Percentiles rank a stretch among this genome's conserved stretches.
Evolutionary conservation across 108 stramenopile species (phyloP).

Genomic region (Cyclotella choctawhatcheeana): DNA sequence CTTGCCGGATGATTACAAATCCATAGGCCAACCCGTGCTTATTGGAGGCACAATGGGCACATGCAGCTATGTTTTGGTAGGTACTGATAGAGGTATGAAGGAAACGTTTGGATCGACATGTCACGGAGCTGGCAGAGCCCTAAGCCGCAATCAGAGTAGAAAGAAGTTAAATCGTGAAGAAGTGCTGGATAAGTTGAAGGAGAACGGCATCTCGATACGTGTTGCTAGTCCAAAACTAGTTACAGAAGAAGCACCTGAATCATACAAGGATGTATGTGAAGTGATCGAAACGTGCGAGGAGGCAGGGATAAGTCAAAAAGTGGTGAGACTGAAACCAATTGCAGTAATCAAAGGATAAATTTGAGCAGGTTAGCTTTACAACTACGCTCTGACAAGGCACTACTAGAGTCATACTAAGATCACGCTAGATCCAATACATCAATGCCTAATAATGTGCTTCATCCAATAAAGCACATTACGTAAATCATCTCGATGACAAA

Average conservation of each 20-base stretch:
- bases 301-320: slow-evolving; percentile 84
- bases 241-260: slow-evolving; percentile 88
- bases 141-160: slow-evolving; percentile 73
- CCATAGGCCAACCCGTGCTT: slow-evolving; percentile 84
- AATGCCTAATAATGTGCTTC: too few relatives aligned
- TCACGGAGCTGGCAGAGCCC: slow-evolving; percentile 88
- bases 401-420: too few relatives aligned
- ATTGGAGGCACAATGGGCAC: slow-evolving; percentile 93
- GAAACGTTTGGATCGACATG: slow-evolving; percentile 90
- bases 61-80: slow-evolving; percentile 56
- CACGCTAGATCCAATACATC: too few relatives aligned
- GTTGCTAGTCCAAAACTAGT: slow-evolving; percentile 90
- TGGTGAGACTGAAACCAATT: slow-evolving; percentile 79
- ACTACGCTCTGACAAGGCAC: too few relatives aligned
- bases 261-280: slow-evolving; percentile 78
- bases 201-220: slow-evolving; percentile 81
- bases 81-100: slow-evolving; percentile 83
- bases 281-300: slow-evolving; percentile 88
- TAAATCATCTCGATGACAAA: too few relatives aligned
- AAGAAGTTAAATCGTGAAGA: slow-evolving; percentile 65
- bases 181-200: slow-evolving; percentile 62
- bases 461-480: too few relatives aligned
- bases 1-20: slow-evolving; percentile 87
- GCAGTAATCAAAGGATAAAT: slow-evolving; percentile 86
- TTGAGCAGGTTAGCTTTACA: not conserved